phyloP scores from a whole-genome alignment of 2,329 filamentous ascomycete genomes.

The Diaporthe citriasiana region DNA sequence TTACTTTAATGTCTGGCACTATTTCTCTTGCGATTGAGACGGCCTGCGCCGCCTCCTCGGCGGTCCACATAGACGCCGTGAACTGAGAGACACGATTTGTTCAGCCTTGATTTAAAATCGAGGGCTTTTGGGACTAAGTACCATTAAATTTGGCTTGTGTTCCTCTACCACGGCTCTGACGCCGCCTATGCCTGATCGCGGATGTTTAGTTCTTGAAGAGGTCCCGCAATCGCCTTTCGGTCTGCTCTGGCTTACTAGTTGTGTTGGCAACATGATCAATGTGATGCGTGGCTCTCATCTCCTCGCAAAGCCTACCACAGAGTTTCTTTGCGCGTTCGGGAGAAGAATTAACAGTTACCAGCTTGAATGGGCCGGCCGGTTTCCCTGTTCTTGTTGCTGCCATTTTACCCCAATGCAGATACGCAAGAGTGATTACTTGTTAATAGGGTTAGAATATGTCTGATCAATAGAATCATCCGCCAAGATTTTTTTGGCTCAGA shows the following conservation, averaged over 20 bases:
- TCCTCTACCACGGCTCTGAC: slow-evolving; percentile 21
- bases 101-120: neutral
- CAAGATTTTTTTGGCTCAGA: neutral
- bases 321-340: slow-evolving; percentile 75
- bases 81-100: slow-evolving; percentile 43
- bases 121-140: neutral
- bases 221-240: neutral
- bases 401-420: slow-evolving; percentile 37
- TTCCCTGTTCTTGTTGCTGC: slow-evolving; percentile 32
- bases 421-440: too few relatives aligned
- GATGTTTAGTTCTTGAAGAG: slow-evolving; percentile 45
- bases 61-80: slow-evolving; percentile 56
- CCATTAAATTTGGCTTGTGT: slow-evolving; percentile 16
- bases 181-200: slow-evolving; percentile 5
- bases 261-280: slow-evolving; percentile 75
- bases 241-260: slow-evolving; percentile 60
- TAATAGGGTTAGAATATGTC: neutral
- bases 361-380: slow-evolving; percentile 68
- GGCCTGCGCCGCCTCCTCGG: slow-evolving; percentile 61
- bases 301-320: slow-evolving; percentile 72
- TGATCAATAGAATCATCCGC: neutral
- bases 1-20: slow-evolving; percentile 62
- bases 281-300: slow-evolving; percentile 73
- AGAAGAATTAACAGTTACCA: slow-evolving; percentile 78
- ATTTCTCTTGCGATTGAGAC: slow-evolving; percentile 58